Base-by-base conservation (phyloP, 164 flowering plant species). In the Chloranthus sessilifolius region DNA sequence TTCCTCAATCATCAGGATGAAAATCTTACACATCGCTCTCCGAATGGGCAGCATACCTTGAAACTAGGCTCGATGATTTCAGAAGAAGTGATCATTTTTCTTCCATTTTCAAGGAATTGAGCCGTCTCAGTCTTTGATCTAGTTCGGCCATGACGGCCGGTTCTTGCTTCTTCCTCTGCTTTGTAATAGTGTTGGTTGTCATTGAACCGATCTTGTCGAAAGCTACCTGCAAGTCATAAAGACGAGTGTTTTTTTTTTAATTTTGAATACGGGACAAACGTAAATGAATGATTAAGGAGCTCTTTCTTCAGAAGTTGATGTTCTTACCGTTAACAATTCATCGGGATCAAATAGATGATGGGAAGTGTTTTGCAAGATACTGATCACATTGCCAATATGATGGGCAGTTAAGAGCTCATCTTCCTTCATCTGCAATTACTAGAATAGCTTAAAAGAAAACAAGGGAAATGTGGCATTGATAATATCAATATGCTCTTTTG, bases 311-410 rank as follows among this genome's bases (percentile, higher is more conserved):
- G n/a, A n/a, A n/a, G n/a, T n/a, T n/a, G n/a, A n/a, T n/a, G n/a
- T 4, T 25, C 61, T 76, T 76, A 92, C 98, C 57, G 95, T 85
- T 59, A 92, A 58, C 38, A 92, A 52, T 3, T 92, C 95, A 43
- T 92, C 98, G 1, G 96, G 98, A 65, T 92, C 98, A 65, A 80
- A 91, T 15, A 92, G 86, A 60, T 92, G 88, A 68, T 92, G 96
- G 38, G 94, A 73, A 7, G 83, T 80, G 62, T 43, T 79, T 56
- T 92, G 98, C 60, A 88, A 37, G 48, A 88, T 77, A 47, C 72
- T 76, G 36, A 88, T 75, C 34, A 85, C 81, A 58, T 92, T 95
- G 1, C 95, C 95, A 30, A 82, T 78, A 15, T 92, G 96, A 47
- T 82, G 77, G 35, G 91, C 47, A 55, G 69, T 25, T 50, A 92